Evolutionary conservation across 2,329 filamentous ascomycete genomes (phyloP).

Genomic region (Penicillium fuscoglaucum): DNA sequence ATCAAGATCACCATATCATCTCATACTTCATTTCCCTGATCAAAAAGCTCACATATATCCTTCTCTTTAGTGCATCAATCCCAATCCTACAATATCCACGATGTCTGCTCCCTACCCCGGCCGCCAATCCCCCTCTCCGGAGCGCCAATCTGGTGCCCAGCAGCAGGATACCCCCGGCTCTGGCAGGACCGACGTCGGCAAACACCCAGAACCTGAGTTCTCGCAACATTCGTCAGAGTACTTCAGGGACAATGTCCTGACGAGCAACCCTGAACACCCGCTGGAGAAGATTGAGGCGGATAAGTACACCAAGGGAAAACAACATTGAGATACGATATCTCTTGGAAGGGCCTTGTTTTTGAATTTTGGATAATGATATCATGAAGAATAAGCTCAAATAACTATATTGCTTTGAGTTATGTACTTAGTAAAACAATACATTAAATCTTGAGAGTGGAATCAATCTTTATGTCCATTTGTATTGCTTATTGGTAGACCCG

Average conservation of each 20-base stretch:
- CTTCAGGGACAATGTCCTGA: slow-evolving; percentile 28
- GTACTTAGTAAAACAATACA: neutral
- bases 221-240: slow-evolving; percentile 30
- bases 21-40: neutral
- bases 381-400: slow-evolving; percentile 3
- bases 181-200: slow-evolving; percentile 57
- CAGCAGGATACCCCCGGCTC: slow-evolving; percentile 58
- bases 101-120: slow-evolving; percentile 66
- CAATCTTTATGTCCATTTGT: neutral
- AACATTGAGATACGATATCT: neutral
- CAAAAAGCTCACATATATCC: neutral
- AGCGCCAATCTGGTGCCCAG: slow-evolving; percentile 66
- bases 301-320: slow-evolving; percentile 31
- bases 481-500: neutral
- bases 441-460: too few relatives aligned
- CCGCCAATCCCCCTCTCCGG: slow-evolving; percentile 75
- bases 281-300: slow-evolving; percentile 40
- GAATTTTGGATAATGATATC: slow-evolving; percentile 7
- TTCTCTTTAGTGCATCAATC: neutral
- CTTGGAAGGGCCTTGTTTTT: neutral
- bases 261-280: slow-evolving; percentile 46
- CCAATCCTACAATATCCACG: neutral
- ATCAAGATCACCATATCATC: neutral
- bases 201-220: slow-evolving; percentile 9
- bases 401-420: neutral